Evolutionary conservation across 176 grass and related monocot genomes (phyloP).

Genomic region (Oryza longistaminata): DNA sequence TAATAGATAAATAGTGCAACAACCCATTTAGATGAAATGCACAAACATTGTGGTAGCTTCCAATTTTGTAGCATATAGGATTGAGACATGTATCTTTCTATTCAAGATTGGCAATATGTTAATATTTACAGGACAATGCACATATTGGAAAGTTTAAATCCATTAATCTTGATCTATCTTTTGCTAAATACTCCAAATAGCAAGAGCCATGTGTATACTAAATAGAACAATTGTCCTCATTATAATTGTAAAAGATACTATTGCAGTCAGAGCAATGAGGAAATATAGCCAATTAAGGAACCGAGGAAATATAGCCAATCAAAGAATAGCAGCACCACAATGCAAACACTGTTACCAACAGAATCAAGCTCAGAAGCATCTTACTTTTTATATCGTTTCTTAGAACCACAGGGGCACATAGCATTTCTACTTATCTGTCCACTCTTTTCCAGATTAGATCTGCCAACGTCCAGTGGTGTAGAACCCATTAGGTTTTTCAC

Average conservation of each 20-base stretch:
- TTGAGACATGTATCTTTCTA: background rate
- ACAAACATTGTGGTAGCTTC: background rate
- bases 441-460: slow-evolving; percentile 69
- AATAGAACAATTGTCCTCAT: background rate
- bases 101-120: background rate
- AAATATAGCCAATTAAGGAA: slow-evolving; percentile 1
- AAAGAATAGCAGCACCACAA: background rate
- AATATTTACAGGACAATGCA: background rate
- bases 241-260: background rate
- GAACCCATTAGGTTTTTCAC: slow-evolving; percentile 87
- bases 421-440: slow-evolving; percentile 90
- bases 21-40: background rate
- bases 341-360: background rate
- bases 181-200: background rate
- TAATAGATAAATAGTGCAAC: background rate
- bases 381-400: slow-evolving; percentile 95
- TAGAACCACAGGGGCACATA: slow-evolving; percentile 77
- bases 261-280: background rate
- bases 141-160: background rate
- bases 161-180: background rate
- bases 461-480: slow-evolving; percentile 62
- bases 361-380: slow-evolving; percentile 3
- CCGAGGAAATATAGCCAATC: background rate
- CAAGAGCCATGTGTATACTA: too few relatives aligned
- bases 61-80: background rate